Evolutionary conservation across 192 early-diverging fungal species (phyloP).

Genomic region (Coemansia sp.): DNA sequence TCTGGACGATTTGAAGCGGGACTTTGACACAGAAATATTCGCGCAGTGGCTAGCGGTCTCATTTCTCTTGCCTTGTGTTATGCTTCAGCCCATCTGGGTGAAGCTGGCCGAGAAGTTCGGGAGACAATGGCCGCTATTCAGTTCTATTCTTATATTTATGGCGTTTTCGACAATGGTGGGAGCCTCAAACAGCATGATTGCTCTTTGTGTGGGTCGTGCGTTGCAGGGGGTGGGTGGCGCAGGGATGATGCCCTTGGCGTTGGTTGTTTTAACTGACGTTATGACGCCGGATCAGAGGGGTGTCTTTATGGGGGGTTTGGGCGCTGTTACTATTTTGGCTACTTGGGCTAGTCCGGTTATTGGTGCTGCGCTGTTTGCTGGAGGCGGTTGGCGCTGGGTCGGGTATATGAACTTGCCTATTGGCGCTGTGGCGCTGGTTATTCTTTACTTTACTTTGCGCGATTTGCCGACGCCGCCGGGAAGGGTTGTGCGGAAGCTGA

Average conservation of each 20-base stretch:
- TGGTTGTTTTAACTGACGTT: constrained; percentile 77
- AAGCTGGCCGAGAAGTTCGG: constrained; percentile 80
- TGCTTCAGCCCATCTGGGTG: constrained; percentile 77
- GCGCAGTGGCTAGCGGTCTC: constrained; percentile 81
- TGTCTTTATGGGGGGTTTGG: constrained; percentile 65
- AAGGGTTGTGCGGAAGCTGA: constrained; percentile 28
- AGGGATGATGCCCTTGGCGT: constrained; percentile 61
- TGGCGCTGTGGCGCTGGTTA: constrained; percentile 52
- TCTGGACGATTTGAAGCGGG: constrained; percentile 64
- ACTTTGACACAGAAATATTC: constrained; percentile 62
- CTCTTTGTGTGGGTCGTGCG: constrained; percentile 66
- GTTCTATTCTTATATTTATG: constrained; percentile 50
- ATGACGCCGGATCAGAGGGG: constrained; percentile 65
- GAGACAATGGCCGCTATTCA: constrained; percentile 34
- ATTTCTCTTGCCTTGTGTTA: constrained; percentile 67
- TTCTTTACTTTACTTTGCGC: constrained; percentile 58
- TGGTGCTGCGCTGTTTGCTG: constrained; percentile 64
- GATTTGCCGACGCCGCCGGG: constrained; percentile 54
- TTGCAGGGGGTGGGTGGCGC: constrained; percentile 73
- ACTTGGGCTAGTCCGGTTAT: constrained; percentile 69
- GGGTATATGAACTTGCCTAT: constrained; percentile 80
- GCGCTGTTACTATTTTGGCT: constrained; percentile 59
- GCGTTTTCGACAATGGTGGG: constrained; percentile 54
- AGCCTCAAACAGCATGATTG: constrained; percentile 30
- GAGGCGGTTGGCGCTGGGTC: constrained; percentile 62